Base-by-base conservation (phyloP, 2,329 filamentous ascomycete genomes). In the Scedosporium apiospermum region DNA sequence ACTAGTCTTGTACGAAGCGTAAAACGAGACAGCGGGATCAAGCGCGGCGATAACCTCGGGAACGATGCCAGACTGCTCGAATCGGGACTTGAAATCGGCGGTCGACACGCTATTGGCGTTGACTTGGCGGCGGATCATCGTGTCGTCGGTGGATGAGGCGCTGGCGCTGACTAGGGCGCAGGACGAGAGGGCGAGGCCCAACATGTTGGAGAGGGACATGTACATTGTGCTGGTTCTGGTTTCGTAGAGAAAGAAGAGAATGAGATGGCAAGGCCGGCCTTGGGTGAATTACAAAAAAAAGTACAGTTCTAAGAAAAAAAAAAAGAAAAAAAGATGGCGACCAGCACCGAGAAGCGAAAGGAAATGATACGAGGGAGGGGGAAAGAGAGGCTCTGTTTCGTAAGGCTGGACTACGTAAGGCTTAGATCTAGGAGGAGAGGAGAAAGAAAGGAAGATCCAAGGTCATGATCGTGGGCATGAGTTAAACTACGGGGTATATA, bases 21-120 rank as follows among this genome's bases (percentile, higher is more conserved):
- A 71, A 57, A 71, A 71, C 0, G 69, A 69, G 0, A 70, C 68
- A 21, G 65, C 63, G 1, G 69, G 70, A 49, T 71, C 67, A 5
- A 71, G 66, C 0, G 68, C 67, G 5, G 68, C 65, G 60, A 71
- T 67, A 9, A 71, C 65, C 46, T 71, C 69, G 26, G 70, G 70
- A 0, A 71, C 68, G 57, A 71, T 71, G 30, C 68, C 69, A 1
- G 66, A 68, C 30, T 66, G 46, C n/a, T 65, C 62, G 57, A 71
- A 71, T 7, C 62, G 61, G 55, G 66, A 65, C 38, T 69, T 69
- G 61, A 71, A 71, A 38, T 69, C 66, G 18, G 66, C 63, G 2
- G 68, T 69, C 1, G 64, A 65, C 61, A 71, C 66, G 63, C 67
- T 67, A 4, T 42, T 30, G 53, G 61, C 61, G 44, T 62, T 62